Base-by-base conservation (phyloP, 2,329 filamentous ascomycete genomes). In the Pyrenophora seminiperda region DNA sequence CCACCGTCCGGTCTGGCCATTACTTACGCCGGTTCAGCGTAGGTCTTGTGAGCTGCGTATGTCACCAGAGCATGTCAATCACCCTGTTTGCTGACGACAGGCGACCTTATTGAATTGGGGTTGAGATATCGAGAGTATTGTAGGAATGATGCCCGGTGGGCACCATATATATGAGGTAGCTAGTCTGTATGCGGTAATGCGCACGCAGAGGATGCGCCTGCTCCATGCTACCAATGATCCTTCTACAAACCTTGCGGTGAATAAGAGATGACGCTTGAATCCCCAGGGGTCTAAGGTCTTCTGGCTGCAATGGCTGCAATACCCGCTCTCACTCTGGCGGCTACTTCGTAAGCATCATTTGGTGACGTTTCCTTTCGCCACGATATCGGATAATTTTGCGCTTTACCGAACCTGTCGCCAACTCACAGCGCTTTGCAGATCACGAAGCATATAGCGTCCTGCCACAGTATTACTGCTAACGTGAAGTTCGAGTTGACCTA, bases 351-450 rank as follows among this genome's bases (percentile, higher is more conserved):
- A 55, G 46, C 46, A 39, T 50, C 22, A 30, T 31, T 29, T 47
- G 30, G 52, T 56, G 52, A 56, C 47, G 55, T 58, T 48, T 34
- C 47, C 37, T 36, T 47, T 58, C 45, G 52, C 55, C 58, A 60
- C 58, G 50, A 49, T 47, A 45, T 43, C 41, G 51, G 41, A 37
- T 41, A 50, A 48, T 42, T 58, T 50, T 49, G 49, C 41, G 45
- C 45, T 33, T 47, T 50, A 39, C 54, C 43, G 46, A 49, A 36
- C 41, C 43, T 49, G 37, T 46, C 37, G 43, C 48, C 51, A 49
- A 32, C 54, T 57, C 48, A 52, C 18, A 44, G 41, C 46, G 36
- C 19, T 50, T 27, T 32, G 37, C 49, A 41, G 38, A 41, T 44
- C 29, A 13, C 38, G 17, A 40, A 36, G 29, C 14, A 27, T 48